Base-by-base conservation (phyloP, 2,329 filamentous ascomycete species). In the Diaporthe sp. region DNA sequence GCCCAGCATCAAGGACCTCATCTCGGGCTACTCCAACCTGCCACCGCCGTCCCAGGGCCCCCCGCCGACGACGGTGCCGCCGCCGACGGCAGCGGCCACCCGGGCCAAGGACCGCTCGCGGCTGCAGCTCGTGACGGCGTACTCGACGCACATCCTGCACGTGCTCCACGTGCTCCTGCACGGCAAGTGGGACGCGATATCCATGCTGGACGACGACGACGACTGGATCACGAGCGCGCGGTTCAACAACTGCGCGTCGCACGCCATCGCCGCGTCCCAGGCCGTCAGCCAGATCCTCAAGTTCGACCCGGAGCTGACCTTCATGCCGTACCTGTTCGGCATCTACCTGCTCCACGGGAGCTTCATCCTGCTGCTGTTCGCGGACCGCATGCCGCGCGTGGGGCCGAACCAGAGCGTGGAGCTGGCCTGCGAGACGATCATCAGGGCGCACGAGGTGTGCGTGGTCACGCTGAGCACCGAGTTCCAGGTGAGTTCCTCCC, bases 301-400 rank as follows among this genome's bases (percentile, higher is more conserved):
- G 2, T 82, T 85, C n/a, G 88, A 89, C 76, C 86, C 86, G 4
- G 87, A 89, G 76, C 81, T 89, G 44, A 86, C 85, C 0, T 89
- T 89, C 71, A 89, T 89, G 86, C 87, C 88, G 1, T 89, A 88
- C 77, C 81, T 89, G 4, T 88, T 89, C 71, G 87, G 88, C 0
- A 88, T 89, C 10, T 90, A 89, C 73, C 81, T 89, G 0, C 82
- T 89, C 5, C 87, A 88, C 70, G 87, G 87, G 0, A 88, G 87
- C 76, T 88, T 89, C 67, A 86, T 88, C 28, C 81, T 89, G 8
- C 81, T 89, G 4, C 79, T 89, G 0, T 87, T 89, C 68, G 86
- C 87, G 12, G 88, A 89, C 76, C 83, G 86, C 10, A 86, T 89
- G 85, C 85, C 85, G 2, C 85, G 87, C 75, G 81, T 87, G 0